Conservation (phyloP, 2,329 filamentous ascomycete genomes). For the Ascochyta fabae region DNA sequence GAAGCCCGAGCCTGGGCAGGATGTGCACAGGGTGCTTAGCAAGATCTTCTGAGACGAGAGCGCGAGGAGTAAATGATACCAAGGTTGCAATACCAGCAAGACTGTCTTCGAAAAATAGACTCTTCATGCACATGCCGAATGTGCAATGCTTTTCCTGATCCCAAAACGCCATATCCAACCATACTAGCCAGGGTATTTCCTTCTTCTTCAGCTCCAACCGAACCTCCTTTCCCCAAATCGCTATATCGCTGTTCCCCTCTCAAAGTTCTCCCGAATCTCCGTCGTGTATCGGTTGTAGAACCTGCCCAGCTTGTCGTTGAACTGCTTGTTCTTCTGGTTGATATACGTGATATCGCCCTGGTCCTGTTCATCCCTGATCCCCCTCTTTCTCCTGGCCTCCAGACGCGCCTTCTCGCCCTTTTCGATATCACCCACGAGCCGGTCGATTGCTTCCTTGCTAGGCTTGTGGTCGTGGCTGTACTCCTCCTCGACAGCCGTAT, state of each 20-base stretch:
- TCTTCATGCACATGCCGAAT: neutral
- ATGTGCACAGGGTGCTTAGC: slow-evolving; percentile 45
- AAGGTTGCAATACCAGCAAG: slow-evolving; percentile 4
- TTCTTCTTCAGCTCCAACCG: slow-evolving; percentile 7
- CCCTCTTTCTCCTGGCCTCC: slow-evolving; percentile 84
- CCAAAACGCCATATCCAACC: slow-evolving; percentile 13
- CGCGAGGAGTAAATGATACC: slow-evolving; percentile 9
- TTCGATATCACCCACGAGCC: slow-evolving; percentile 82
- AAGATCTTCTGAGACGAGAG: slow-evolving; percentile 42
- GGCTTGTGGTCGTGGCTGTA: slow-evolving; percentile 86
- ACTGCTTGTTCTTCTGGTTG: slow-evolving; percentile 99
- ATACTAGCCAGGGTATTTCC: slow-evolving; percentile 36
- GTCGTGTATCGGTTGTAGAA: slow-evolving; percentile 99
- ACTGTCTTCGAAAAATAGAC: neutral
- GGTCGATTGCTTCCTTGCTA: slow-evolving; percentile 83
- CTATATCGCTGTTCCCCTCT: slow-evolving; percentile 93
- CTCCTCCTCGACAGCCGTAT: slow-evolving; percentile 83
- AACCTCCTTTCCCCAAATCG: neutral
- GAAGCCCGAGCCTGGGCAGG: slow-evolving; percentile 41
- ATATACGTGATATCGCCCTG: slow-evolving; percentile 96
- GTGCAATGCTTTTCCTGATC: neutral
- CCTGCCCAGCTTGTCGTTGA: slow-evolving; percentile 93
- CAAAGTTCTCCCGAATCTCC: slow-evolving; percentile 96
- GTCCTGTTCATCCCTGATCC: slow-evolving; percentile 72
- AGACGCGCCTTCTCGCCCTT: slow-evolving; percentile 86